Evolutionary conservation across 139 green algal species (phyloP), one percentile per base, ranked within the genome.

Genomic region (Chlamydomonas asymmetrica): DNA sequence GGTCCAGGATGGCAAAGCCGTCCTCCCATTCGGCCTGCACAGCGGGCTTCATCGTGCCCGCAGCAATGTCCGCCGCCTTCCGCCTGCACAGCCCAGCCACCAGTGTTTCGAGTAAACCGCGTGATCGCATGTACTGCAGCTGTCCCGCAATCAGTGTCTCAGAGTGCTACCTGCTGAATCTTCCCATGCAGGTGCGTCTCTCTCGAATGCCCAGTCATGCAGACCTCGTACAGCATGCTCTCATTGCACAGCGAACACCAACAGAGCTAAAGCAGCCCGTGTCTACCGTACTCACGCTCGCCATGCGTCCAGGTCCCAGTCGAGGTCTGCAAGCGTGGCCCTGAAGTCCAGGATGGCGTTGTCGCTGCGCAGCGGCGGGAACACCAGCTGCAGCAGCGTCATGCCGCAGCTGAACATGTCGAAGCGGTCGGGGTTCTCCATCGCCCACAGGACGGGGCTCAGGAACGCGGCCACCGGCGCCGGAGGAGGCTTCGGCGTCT

Each of bases 361-460:
- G 83, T 96, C 93, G 39, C 52, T 88, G 25, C 93, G 79, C 75
- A 97, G 85, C 35, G 73, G 63, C 0, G 86, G 76, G 66, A 97
- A 94, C n/a, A 82, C 81, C 80, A 96, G 81, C 80, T 93, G 88
- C 68, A 97, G 63, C 74, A 96, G 72, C 20, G 88, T 87, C 7
- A 97, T 72, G 43, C 93, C 93, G 40, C 67, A 86, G 13, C 75
- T 88, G 87, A 91, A 98, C 69, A 92, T 93, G 85, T 98, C 94
- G 75, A 98, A 98, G 65, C 88, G 88, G 81, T 98, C 94, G 1
- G 94, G 94, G 25, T 80, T 72, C 85, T 95, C 88, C 79, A 93
- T 87, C 25, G 52, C 66, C 94, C 94, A 98, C 63, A 98, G 87
- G 63, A 98, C 82, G 4, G 94, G 93, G 4, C 86, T 93, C 63